Percentiles rank a stretch among this genome's conserved stretches.
These are phyloP conservation scores for Backusella sp. DNA, from an alignment of 192 early-diverging fungal genomes.

Conservation along the genomic window DNA sequence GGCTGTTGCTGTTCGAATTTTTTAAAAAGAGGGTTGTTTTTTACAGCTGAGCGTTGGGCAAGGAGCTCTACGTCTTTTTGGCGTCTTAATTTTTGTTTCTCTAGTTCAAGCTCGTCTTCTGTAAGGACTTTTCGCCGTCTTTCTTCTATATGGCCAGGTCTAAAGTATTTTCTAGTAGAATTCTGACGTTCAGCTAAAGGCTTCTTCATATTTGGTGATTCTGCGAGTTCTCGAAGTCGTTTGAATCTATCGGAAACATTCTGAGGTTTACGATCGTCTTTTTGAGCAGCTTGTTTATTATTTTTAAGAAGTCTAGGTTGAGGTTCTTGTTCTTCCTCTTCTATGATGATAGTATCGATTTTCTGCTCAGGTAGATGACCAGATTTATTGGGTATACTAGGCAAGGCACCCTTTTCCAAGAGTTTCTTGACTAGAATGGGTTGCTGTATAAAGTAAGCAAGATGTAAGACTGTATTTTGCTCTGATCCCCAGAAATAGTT, in stretches of 20 bases:
- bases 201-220: slow-evolving; percentile 9
- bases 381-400: slow-evolving; percentile 8
- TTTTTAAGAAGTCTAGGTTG: not conserved
- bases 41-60: slow-evolving; percentile 25
- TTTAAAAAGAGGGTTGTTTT: slow-evolving; percentile 28
- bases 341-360: slow-evolving; percentile 5
- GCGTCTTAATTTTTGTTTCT: slow-evolving; percentile 8
- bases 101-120: slow-evolving; percentile 17
- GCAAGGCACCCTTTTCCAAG: slow-evolving; percentile 8
- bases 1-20: slow-evolving; percentile 16
- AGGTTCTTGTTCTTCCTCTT: not conserved
- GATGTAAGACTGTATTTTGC: slow-evolving; percentile 21
- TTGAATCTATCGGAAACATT: slow-evolving; percentile 18
- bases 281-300: not conserved
- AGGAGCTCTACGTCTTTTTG: slow-evolving; percentile 20
- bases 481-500: slow-evolving; percentile 18
- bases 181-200: slow-evolving; percentile 6
- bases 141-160: slow-evolving; percentile 22
- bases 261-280: not conserved
- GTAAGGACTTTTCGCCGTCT: slow-evolving; percentile 11
- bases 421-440: slow-evolving; percentile 1
- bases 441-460: slow-evolving; percentile 21
- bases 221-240: slow-evolving; percentile 18
- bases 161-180: slow-evolving; percentile 19
- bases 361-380: slow-evolving; percentile 5